Percentiles rank a stretch among this genome's conserved stretches.
Conservation (phyloP, 2,329 filamentous ascomycete genomes). For the Fusarium sp. region DNA sequence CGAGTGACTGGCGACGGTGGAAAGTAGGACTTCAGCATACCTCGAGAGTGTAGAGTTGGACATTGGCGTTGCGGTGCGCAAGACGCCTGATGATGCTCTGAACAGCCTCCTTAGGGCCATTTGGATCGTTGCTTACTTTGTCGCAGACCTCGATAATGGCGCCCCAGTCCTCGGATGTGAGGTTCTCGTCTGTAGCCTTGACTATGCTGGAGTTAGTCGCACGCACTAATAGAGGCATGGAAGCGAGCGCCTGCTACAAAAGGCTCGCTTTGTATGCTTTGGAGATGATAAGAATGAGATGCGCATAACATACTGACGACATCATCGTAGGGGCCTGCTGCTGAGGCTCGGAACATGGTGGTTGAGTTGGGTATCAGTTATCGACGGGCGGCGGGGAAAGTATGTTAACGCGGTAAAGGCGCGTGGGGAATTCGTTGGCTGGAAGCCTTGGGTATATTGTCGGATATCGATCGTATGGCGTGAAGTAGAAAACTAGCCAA, state of each 20-base stretch:
- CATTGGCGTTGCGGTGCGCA: conserved; percentile 93
- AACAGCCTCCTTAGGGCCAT: conserved; percentile 82
- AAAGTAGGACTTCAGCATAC: conserved; percentile 54
- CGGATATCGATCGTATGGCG: conserved; percentile 13
- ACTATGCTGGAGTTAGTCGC: conserved; percentile 53
- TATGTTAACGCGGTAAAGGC: conserved; percentile 5
- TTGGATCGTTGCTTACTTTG: conserved; percentile 64
- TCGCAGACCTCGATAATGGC: conserved; percentile 73
- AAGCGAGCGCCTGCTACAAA: background rate
- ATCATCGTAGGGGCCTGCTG: conserved; percentile 68
- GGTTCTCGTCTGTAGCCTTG: conserved; percentile 95
- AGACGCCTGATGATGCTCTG: conserved; percentile 91
- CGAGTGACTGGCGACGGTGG: background rate
- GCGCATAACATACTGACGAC: conserved; percentile 62
- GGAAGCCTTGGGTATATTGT: conserved; percentile 15
- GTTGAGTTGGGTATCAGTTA: conserved; percentile 23
- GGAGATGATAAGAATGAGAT: background rate
- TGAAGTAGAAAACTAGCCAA: background rate
- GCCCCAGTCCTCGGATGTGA: conserved; percentile 82
- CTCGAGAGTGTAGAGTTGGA: conserved; percentile 94
- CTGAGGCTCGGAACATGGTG: conserved; percentile 69
- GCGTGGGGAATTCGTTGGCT: conserved; percentile 13
- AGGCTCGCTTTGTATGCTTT: background rate
- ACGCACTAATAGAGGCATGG: background rate
- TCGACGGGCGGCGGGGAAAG: conserved; percentile 18